Conservation (phyloP, 164 flowering plant genomes). For the grape (Vitis vinifera) region ASM3070453v1 NC_081812.1:8291501-8292000, state of each 20-base stretch:
- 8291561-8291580: slow-evolving; percentile 32
- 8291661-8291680: slow-evolving; percentile 30
- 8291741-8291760: slow-evolving; percentile 34
- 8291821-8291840: slow-evolving; percentile 33
- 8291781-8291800: slow-evolving; percentile 17
- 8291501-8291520: slow-evolving; percentile 50
- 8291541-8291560: slow-evolving; percentile 61
- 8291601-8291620: slow-evolving; percentile 49
- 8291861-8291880: slow-evolving; percentile 8
- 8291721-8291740: slow-evolving; percentile 53
- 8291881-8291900: background rate
- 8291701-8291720: slow-evolving; percentile 44
- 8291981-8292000: slow-evolving; percentile 49
- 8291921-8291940: slow-evolving; percentile 45
- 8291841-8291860: slow-evolving; percentile 32
- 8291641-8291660: slow-evolving; percentile 36
- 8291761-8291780: slow-evolving; percentile 29
- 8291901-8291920: slow-evolving; percentile 14
- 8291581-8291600: slow-evolving; percentile 49
- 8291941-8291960: slow-evolving; percentile 48
- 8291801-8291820: slow-evolving; percentile 38
- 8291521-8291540: slow-evolving; percentile 65
- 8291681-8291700: slow-evolving; percentile 50
- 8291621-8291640: slow-evolving; percentile 40
- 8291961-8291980: slow-evolving; percentile 36